Percentiles rank a stretch among this genome's conserved stretches.
Evolutionary conservation across 2,329 filamentous ascomycete genomes (phyloP).

Genomic region (Phialocephala sp.): DNA sequence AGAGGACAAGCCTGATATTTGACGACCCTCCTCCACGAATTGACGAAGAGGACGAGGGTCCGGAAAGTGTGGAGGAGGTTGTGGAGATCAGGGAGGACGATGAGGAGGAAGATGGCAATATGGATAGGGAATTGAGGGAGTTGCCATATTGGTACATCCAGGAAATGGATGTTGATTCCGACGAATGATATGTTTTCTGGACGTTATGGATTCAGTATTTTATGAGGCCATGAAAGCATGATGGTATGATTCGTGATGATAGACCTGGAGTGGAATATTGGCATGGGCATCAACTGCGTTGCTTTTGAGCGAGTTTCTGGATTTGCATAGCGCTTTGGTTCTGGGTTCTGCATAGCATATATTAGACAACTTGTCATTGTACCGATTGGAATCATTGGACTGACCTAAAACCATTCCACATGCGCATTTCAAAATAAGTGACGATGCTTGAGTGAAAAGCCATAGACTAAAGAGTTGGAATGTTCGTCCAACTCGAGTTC

Average conservation of each 20-base stretch:
- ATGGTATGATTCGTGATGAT: constrained; percentile 29
- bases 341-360: constrained; percentile 22
- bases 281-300: constrained; percentile 31
- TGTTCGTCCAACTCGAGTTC: no score
- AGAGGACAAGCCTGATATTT: constrained; percentile 42
- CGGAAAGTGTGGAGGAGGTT: constrained; percentile 42
- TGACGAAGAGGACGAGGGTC: constrained; percentile 41
- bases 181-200: constrained; percentile 25
- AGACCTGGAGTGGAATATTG: constrained; percentile 17
- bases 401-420: background rate
- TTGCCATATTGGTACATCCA: constrained; percentile 41
- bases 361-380: constrained; percentile 12
- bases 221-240: constrained; percentile 14
- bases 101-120: constrained; percentile 24
- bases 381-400: constrained; percentile 13
- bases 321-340: constrained; percentile 30
- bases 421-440: background rate
- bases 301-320: constrained; percentile 18
- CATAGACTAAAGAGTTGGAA: no score
- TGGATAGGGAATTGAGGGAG: constrained; percentile 25
- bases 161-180: constrained; percentile 41
- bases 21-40: constrained; percentile 44
- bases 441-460: background rate
- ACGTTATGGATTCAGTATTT: constrained; percentile 16
- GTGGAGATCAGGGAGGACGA: constrained; percentile 35